Conservation (phyloP, 2,329 filamentous ascomycete genomes). For the Didymella lethalis region DNA sequence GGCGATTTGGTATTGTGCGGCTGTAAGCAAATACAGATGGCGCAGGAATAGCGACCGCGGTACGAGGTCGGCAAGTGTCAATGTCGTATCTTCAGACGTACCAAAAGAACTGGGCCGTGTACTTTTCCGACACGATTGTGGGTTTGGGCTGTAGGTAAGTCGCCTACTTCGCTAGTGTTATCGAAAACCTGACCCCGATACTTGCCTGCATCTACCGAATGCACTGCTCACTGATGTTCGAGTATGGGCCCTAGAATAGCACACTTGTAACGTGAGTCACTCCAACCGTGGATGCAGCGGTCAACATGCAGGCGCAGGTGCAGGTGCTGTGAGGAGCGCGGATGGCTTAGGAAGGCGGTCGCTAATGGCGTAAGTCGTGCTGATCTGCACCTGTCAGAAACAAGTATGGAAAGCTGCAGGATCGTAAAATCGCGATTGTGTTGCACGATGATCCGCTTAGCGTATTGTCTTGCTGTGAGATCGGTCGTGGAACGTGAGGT, state of each 20-base stretch:
- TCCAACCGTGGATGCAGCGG: background rate
- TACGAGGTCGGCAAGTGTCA: too few relatives aligned
- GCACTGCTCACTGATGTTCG: background rate
- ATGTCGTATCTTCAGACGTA: background rate
- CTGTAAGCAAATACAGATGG: background rate
- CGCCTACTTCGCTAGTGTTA: background rate
- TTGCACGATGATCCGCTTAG: background rate
- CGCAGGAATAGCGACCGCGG: background rate
- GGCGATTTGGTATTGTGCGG: background rate
- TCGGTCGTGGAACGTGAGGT: slow-evolving; percentile 7
- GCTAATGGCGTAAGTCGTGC: background rate
- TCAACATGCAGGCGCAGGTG: background rate
- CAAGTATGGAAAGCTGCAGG: background rate
- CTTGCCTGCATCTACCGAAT: background rate
- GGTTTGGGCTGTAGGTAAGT: background rate
- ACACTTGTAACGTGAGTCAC: background rate
- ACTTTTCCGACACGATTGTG: background rate
- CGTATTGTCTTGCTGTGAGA: background rate
- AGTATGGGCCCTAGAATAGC: background rate
- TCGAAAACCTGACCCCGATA: background rate
- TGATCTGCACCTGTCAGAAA: slow-evolving; percentile 9
- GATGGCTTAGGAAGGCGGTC: background rate
- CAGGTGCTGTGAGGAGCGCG: background rate
- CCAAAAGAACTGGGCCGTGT: background rate
- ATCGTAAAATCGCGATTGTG: slow-evolving; percentile 7